Conservation (phyloP, 306 rosid genomes). For the Carpinus fangiana region DNA sequence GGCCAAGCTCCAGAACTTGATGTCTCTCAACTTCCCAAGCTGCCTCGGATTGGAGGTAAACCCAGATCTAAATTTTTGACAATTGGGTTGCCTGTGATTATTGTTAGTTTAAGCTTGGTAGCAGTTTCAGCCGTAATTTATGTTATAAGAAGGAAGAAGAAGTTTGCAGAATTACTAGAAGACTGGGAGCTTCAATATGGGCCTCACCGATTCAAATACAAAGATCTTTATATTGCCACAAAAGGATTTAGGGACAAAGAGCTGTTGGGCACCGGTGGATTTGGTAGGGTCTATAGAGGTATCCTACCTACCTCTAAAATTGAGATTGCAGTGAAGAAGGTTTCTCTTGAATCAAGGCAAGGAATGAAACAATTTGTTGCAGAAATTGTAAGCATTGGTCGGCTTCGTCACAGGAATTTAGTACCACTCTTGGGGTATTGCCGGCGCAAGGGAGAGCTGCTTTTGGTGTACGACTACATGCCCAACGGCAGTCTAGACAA, state of each 20-base stretch:
- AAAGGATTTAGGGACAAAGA: slow-evolving; percentile 39
- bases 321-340: slow-evolving; percentile 38
- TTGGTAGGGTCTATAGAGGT: slow-evolving; percentile 27
- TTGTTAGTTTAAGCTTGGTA: background rate
- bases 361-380: slow-evolving; percentile 42
- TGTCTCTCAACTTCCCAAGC: slow-evolving; percentile 44
- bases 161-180: slow-evolving; percentile 32
- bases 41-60: slow-evolving; percentile 34
- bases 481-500: slow-evolving; percentile 45
- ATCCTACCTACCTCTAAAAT: slow-evolving; percentile 11
- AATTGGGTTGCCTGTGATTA: slow-evolving; percentile 25
- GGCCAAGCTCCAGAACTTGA: slow-evolving; percentile 45
- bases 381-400: slow-evolving; percentile 35
- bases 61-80: slow-evolving; percentile 15
- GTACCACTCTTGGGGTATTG: slow-evolving; percentile 39
- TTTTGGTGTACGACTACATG: slow-evolving; percentile 40
- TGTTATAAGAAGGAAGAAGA: slow-evolving; percentile 28
- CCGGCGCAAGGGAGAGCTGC: slow-evolving; percentile 28
- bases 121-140: slow-evolving; percentile 18
- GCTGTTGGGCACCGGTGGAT: slow-evolving; percentile 26
- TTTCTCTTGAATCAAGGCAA: slow-evolving; percentile 38
- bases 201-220: slow-evolving; percentile 40
- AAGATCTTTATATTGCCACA: slow-evolving; percentile 37
- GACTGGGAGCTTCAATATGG: slow-evolving; percentile 45
- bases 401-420: slow-evolving; percentile 36